A percentile compares a stretch with the other conserved stretches of the same genome.
Conservation (phyloP, 306 rosid genomes). For the Vigna reflexopilosa region DNA sequence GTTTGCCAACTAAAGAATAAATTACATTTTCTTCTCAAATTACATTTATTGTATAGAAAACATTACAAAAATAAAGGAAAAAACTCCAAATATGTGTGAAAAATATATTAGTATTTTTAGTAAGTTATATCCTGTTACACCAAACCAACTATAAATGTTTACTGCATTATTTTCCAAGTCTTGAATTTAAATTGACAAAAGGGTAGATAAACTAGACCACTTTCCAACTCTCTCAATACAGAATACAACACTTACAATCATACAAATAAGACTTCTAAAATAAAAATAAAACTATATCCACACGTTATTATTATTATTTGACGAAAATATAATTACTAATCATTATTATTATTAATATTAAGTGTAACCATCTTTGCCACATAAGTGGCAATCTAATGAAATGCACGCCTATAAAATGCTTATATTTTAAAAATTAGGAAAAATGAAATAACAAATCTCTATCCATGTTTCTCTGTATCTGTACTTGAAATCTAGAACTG, state of each 20-base stretch:
- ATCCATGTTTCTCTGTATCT: conserved; percentile 14
- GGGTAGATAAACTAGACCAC: neutral
- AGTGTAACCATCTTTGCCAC: too few species aligned
- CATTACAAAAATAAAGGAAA: neutral
- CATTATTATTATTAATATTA: too few species aligned
- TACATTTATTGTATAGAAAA: too few species aligned
- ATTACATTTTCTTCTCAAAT: neutral
- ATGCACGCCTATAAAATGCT: neutral
- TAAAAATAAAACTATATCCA: neutral
- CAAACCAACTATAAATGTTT: too few species aligned
- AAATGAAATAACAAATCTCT: neutral
- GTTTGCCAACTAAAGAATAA: neutral
- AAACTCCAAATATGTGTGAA: too few species aligned
- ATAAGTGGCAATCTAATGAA: too few species aligned
- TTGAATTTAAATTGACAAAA: neutral
- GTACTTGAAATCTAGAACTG: conserved; percentile 46
- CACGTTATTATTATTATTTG: neutral
- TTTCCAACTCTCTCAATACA: neutral
- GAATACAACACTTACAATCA: neutral
- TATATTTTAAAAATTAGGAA: neutral
- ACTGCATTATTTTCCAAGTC: neutral
- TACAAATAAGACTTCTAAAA: neutral
- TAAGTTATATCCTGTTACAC: too few species aligned
- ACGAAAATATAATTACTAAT: too few species aligned
- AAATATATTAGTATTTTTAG: too few species aligned